Conservation (phyloP, 2,329 filamentous ascomycete species). For the Epichloe elymi region DNA sequence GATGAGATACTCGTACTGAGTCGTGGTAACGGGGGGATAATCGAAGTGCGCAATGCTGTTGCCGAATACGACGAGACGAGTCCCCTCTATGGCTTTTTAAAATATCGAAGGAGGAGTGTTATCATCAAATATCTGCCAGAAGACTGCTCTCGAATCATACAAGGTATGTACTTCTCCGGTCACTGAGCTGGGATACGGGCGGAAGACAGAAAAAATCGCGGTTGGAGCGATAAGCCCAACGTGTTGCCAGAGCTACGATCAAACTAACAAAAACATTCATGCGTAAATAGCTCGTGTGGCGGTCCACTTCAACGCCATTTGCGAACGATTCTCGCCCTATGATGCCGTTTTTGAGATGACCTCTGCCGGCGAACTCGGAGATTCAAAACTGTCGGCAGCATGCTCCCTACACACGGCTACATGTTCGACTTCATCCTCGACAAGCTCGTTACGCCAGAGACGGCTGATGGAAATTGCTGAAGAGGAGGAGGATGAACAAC, state of each 20-base stretch:
- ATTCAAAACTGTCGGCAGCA: constrained; percentile 74
- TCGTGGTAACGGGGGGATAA: constrained; percentile 67
- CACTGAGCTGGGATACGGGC: not conserved
- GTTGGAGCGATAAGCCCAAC: not conserved
- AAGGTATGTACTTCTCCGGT: constrained; percentile 49
- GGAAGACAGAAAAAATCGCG: not conserved
- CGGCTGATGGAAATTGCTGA: constrained; percentile 89
- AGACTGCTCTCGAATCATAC: constrained; percentile 75
- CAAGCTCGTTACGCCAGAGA: constrained; percentile 62
- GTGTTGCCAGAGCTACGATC: not conserved
- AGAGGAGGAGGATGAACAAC: constrained; percentile 65
- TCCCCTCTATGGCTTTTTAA: constrained; percentile 78
- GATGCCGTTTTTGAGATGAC: constrained; percentile 73
- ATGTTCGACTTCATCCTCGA: constrained; percentile 73
- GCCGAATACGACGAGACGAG: constrained; percentile 70
- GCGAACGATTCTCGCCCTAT: constrained; percentile 67
- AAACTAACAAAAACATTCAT: not conserved
- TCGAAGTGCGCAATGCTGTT: constrained; percentile 69
- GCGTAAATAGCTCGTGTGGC: constrained; percentile 58
- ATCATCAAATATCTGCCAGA: constrained; percentile 88
- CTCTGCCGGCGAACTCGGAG: constrained; percentile 65
- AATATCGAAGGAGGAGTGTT: constrained; percentile 80
- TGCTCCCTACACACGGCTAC: constrained; percentile 84
- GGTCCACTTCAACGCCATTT: constrained; percentile 54
- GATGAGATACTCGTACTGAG: constrained; percentile 74